phyloP scores from a whole-genome alignment of 2,329 filamentous ascomycete species.

The Chaetomiaceae sp. region DNA sequence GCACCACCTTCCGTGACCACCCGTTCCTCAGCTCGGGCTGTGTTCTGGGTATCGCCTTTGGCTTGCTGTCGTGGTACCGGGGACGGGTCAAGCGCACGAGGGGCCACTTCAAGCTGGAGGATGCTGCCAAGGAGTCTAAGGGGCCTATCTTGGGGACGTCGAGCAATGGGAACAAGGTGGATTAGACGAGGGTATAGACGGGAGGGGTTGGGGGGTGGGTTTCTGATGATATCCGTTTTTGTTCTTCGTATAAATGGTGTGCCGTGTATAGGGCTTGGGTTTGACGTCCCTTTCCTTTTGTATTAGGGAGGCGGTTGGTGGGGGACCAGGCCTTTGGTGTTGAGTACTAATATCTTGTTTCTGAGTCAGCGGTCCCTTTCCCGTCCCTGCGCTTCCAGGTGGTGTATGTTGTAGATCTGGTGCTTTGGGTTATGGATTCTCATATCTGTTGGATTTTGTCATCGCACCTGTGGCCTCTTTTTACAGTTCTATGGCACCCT shows the following conservation, averaged over 20 bases:
- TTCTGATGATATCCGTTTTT: conserved; percentile 2
- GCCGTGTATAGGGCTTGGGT: conserved; percentile 1
- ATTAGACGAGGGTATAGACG: conserved; percentile 8
- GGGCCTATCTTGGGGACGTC: conserved; percentile 17
- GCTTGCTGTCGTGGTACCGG: conserved; percentile 49
- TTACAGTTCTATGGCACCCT: no score
- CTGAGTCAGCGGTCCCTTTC: background rate
- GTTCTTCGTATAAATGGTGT: background rate
- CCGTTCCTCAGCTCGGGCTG: conserved; percentile 55
- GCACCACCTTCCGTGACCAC: conserved; percentile 54
- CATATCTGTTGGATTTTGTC: background rate
- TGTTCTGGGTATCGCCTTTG: conserved; percentile 53
- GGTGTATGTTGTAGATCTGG: background rate
- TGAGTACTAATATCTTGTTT: conserved; percentile 11
- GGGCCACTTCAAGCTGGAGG: conserved; percentile 60
- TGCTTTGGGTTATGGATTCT: background rate
- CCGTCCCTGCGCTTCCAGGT: background rate
- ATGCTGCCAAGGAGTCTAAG: conserved; percentile 37
- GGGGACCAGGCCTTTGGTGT: background rate
- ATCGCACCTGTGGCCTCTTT: no score
- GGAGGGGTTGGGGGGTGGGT: background rate
- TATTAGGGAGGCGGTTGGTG: background rate
- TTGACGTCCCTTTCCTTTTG: background rate
- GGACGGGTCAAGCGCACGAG: conserved; percentile 46
- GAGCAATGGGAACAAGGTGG: conserved; percentile 18